Evolutionary conservation across 202 grass and related monocot species (phyloP), one percentile per base, ranked within the genome.

Genomic region (Zoysia matrella): DNA sequence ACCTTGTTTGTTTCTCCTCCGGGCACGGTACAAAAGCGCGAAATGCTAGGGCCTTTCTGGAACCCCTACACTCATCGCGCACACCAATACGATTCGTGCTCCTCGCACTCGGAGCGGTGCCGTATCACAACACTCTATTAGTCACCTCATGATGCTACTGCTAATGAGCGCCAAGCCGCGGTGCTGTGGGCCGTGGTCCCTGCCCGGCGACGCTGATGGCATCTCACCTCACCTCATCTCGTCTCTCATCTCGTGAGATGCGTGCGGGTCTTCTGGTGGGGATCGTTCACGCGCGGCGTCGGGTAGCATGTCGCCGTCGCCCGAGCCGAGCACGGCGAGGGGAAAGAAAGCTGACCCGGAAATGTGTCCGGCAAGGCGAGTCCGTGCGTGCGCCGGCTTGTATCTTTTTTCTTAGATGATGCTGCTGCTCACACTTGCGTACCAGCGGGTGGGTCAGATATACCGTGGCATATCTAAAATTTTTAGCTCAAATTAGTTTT

Each of bases 271-370:
- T 78, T 78, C 67, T 16, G 45, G 60, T 52, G 45, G 44, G 13
- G 30, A 61, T 76, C n/a, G 51, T 30, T 69, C 77, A 58, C 41
- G 71, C 52, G 36, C 49, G 16, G 72, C 87, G 80, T 75, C 84
- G 75, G 88, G 75, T 90, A 15, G 56, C 49, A 74, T 11, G 88
- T 90, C 88, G 5, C 12, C 75, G 80, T 86, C 88, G 67, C 11
- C 60, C 22, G 69, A 73, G 63, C 63, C 22, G 63, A 68, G 41
- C 48, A 12, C 76, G 15, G 82, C 73, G n/a, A 4, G n/a, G 41
- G 71, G 30, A 74, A 72, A 69, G 45, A 30, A 30, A 30, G 22
- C 68, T 41, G 72, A 69, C 41, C 82, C 8, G 46, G 30, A 42
- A 70, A 46, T 52, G 82, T 52, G 63, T 76, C 65, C 61, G 67